phyloP scores from a whole-genome alignment of 345 rosid species.

The Melastoma malabathricum region DNA sequence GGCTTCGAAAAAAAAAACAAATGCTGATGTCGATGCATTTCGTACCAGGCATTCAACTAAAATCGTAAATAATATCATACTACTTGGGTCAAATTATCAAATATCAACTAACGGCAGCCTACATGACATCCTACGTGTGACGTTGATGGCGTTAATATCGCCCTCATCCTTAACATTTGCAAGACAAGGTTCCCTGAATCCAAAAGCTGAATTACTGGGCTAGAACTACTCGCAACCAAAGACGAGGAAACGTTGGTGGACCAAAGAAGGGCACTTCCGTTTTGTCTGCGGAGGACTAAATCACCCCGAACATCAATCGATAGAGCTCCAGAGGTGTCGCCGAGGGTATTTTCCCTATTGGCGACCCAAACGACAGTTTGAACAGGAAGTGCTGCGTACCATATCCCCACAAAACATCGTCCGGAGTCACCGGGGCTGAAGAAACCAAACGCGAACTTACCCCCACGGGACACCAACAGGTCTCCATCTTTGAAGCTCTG shows the following conservation, averaged over 20 bases:
- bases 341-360: constrained; percentile 14
- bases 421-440: constrained; percentile 7
- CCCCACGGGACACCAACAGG: constrained; percentile 9
- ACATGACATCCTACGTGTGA: constrained; percentile 9
- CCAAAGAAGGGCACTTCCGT: constrained; percentile 34
- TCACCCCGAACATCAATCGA: constrained; percentile 5
- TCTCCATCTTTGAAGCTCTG: constrained; percentile 9
- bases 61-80: too few species aligned
- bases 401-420: constrained; percentile 11
- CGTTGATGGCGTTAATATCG: too few species aligned
- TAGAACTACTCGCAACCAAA: constrained; percentile 3
- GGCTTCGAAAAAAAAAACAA: too few species aligned
- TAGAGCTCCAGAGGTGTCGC: constrained; percentile 18
- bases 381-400: constrained; percentile 12
- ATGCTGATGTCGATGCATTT: too few species aligned
- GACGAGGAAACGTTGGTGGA: constrained; percentile 23
- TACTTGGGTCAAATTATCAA: too few species aligned
- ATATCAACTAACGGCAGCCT: constrained; percentile 15
- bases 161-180: constrained; percentile 11
- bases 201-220: constrained; percentile 25
- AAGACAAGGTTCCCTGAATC: constrained; percentile 59
- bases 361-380: constrained; percentile 15
- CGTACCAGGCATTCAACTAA: too few species aligned
- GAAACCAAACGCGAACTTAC: constrained; percentile 14
- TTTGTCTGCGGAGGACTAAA: constrained; percentile 15